Percentiles rank a stretch among this genome's conserved stretches.
phyloP scores from a whole-genome alignment of 768 basidiomycete species.

The Boletus insuetus region DNA sequence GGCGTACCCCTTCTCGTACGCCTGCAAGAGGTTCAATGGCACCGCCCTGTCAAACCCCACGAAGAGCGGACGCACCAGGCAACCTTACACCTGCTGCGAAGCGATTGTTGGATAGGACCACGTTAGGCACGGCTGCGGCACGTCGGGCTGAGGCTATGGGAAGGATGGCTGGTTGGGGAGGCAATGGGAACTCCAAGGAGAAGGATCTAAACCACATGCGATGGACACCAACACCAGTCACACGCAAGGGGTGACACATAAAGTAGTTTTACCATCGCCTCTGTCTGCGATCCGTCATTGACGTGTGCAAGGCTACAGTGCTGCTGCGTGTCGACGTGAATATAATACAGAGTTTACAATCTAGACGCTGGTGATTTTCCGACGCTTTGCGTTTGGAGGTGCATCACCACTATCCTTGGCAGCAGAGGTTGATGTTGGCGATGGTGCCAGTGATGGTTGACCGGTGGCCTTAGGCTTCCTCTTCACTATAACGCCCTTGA shows the following conservation, averaged over 20 bases:
- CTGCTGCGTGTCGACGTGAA: constrained; percentile 3
- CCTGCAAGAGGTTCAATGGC: constrained; percentile 53
- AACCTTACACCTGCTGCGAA: constrained; percentile 85
- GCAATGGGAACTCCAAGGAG: constrained; percentile 43
- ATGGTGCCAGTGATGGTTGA: constrained; percentile 16
- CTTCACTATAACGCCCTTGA: constrained; percentile 82
- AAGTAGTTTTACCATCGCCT: constrained; percentile 2
- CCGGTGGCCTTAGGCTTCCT: constrained; percentile 53
- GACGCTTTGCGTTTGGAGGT: constrained; percentile 54
- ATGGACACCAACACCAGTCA: constrained; percentile 77
- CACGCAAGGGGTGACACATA: constrained; percentile 31
- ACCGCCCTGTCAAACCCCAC: constrained; percentile 79
- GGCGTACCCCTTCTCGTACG: constrained; percentile 37
- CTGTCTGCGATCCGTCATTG: neutral
- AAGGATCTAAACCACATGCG: constrained; percentile 63
- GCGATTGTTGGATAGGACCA: constrained; percentile 69
- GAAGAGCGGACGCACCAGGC: constrained; percentile 67
- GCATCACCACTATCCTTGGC: constrained; percentile 23
- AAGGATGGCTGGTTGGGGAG: constrained; percentile 55
- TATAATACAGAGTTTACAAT: constrained; percentile 9
- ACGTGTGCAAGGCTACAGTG: constrained; percentile 12
- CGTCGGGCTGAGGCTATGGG: constrained; percentile 71
- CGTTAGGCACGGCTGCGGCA: constrained; percentile 58
- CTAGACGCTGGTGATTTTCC: constrained; percentile 45
- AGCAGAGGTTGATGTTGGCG: constrained; percentile 14